These are phyloP conservation scores for Polychytrium aggregatum DNA, from an alignment of 192 early-diverging fungal species.

Conservation along the genomic window DNA sequence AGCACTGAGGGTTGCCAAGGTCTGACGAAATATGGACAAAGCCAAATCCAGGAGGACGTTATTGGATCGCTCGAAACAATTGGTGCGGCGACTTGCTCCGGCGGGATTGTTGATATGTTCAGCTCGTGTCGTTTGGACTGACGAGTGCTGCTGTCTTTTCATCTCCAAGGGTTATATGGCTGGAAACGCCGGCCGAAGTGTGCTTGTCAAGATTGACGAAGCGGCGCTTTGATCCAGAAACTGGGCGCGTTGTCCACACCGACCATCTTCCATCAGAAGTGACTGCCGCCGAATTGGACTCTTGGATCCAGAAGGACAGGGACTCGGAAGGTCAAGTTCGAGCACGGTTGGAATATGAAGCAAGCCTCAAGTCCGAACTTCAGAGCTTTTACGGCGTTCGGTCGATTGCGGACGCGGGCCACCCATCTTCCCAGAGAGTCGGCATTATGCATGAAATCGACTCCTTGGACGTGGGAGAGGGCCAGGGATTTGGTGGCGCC, in stretches of 20 bases:
- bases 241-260: conserved; percentile 13
- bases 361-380: conserved; percentile 13
- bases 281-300: conserved; percentile 1
- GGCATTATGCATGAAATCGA: conserved; percentile 40
- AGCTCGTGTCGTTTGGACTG: no score
- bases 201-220: conserved; percentile 18
- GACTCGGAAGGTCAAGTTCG: conserved; percentile 19
- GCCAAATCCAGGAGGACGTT: neutral
- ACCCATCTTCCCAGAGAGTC: neutral
- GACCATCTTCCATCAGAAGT: conserved; percentile 7
- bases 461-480: conserved; percentile 21
- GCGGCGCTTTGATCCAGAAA: conserved; percentile 18
- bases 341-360: conserved; percentile 7
- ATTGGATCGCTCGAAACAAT: no score
- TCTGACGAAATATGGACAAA: neutral
- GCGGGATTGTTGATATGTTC: no score
- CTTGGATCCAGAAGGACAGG: neutral
- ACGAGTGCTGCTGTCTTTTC: no score
- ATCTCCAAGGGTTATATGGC: conserved; percentile 25
- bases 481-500: conserved; percentile 12
- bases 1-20: neutral
- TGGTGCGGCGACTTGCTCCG: no score
- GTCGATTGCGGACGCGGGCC: conserved; percentile 1
- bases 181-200: conserved; percentile 12
- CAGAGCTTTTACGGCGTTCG: conserved; percentile 10